These are phyloP conservation scores for Kodamaea sp. DNA, from an alignment of 1,139 yeast species.

Conservation along the genomic window DNA sequence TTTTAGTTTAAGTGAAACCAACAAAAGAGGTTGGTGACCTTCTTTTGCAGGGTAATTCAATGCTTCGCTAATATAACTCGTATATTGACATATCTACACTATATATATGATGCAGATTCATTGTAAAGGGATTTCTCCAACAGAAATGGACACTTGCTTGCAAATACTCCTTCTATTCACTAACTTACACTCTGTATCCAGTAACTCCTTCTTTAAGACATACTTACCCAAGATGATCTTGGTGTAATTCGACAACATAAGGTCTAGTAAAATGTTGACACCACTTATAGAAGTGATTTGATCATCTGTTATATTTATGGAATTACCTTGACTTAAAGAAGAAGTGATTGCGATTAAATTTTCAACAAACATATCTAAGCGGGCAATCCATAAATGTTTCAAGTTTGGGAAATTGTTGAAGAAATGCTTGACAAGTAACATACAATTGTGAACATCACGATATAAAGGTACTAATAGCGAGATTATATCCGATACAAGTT, in stretches of 20 bases:
- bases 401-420: constrained; percentile 38
- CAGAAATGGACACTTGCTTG: constrained; percentile 42
- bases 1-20: too few relatives aligned
- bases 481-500: constrained; percentile 1
- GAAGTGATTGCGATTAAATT: background rate
- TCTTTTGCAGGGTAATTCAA: too few relatives aligned
- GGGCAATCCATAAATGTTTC: constrained; percentile 14
- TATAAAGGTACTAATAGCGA: constrained; percentile 2
- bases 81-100: too few relatives aligned
- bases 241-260: constrained; percentile 37
- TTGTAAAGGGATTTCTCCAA: constrained; percentile 36
- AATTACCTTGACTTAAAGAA: background rate
- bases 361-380: constrained; percentile 6
- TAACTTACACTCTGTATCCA: constrained; percentile 30
- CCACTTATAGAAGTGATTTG: constrained; percentile 2
- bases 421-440: constrained; percentile 16
- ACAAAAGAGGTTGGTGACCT: too few relatives aligned
- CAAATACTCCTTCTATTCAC: constrained; percentile 40
- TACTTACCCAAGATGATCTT: constrained; percentile 40
- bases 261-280: constrained; percentile 26
- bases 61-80: too few relatives aligned
- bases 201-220: constrained; percentile 36
- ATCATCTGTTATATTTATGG: constrained; percentile 3
- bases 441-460: constrained; percentile 3
- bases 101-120: background rate